Conservation (phyloP, 2,329 filamentous ascomycete species). For the Aspergillus sp. region DNA sequence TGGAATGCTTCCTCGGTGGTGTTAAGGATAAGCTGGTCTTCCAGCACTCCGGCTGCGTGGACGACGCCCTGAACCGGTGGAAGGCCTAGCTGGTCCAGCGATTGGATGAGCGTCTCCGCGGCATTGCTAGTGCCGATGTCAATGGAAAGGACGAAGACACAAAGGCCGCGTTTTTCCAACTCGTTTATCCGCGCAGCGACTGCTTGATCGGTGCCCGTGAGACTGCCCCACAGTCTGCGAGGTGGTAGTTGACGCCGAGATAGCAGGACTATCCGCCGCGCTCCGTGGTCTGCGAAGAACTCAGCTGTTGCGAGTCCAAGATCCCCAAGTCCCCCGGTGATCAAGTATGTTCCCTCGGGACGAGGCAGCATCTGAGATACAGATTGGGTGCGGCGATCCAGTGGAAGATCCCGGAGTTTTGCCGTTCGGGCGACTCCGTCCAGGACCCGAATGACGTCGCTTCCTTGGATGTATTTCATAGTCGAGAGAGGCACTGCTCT, state of each 20-base stretch:
- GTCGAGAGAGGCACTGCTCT: slow-evolving; percentile 28
- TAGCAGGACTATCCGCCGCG: slow-evolving; percentile 41
- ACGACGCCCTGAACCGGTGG: slow-evolving; percentile 43
- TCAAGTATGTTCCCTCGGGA: slow-evolving; percentile 41
- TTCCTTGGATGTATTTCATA: slow-evolving; percentile 39
- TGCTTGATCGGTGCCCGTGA: not conserved
- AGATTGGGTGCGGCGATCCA: not conserved
- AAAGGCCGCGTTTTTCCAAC: slow-evolving; percentile 35
- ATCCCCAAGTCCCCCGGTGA: slow-evolving; percentile 44
- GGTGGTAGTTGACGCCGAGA: slow-evolving; percentile 40
- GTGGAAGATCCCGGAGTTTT: slow-evolving; percentile 24
- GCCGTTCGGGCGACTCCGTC: slow-evolving; percentile 39
- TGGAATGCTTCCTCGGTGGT: slow-evolving; percentile 20
- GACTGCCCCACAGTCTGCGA: slow-evolving; percentile 29
- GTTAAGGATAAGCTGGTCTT: slow-evolving; percentile 36
- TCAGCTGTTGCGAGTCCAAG: slow-evolving; percentile 40
- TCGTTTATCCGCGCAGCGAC: slow-evolving; percentile 25
- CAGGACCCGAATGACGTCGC: slow-evolving; percentile 40
- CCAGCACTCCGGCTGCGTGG: slow-evolving; percentile 42
- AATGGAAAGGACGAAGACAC: slow-evolving; percentile 32
- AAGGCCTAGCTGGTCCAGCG: slow-evolving; percentile 22
- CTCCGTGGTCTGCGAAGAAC: slow-evolving; percentile 42
- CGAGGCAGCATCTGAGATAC: slow-evolving; percentile 2
- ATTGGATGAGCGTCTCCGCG: slow-evolving; percentile 15
- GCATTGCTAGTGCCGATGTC: slow-evolving; percentile 34